A percentile compares a stretch with the other conserved stretches of the same genome.
These are phyloP conservation scores for Priceomyces castillae DNA, from an alignment of 805 yeast genomes.

Conservation along the genomic window DNA sequence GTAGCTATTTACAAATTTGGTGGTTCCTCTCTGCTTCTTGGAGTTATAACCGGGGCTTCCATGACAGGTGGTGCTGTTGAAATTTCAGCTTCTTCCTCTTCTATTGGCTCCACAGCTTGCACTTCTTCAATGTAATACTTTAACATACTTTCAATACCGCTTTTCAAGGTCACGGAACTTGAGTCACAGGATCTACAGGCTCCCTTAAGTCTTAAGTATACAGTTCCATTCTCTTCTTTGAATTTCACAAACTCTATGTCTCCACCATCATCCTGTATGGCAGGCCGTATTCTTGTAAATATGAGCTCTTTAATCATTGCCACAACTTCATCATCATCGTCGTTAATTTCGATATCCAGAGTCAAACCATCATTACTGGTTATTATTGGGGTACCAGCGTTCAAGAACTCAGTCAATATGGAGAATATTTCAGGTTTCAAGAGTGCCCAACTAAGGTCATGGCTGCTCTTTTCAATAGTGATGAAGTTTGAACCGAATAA, in stretches of 20 bases:
- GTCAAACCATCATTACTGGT: constrained; percentile 25
- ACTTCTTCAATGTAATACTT: constrained; percentile 71
- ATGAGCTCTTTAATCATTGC: constrained; percentile 67
- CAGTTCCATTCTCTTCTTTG: constrained; percentile 53
- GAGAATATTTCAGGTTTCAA: constrained; percentile 67
- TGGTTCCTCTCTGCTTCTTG: constrained; percentile 28
- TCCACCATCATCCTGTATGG: constrained; percentile 97
- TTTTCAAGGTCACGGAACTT: constrained; percentile 61
- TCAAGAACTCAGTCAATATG: constrained; percentile 52
- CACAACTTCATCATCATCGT: constrained; percentile 65
- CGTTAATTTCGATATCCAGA: constrained; percentile 44
- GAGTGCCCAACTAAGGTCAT: constrained; percentile 55
- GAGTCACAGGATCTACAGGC: constrained; percentile 74
- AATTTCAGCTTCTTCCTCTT: constrained; percentile 28
- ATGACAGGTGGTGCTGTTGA: not conserved
- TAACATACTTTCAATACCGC: constrained; percentile 70
- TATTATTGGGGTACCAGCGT: constrained; percentile 56
- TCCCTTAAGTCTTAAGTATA: constrained; percentile 57
- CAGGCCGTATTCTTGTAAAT: constrained; percentile 74
- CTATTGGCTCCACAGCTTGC: constrained; percentile 51
- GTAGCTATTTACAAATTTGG: constrained; percentile 23
- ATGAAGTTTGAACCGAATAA: constrained; percentile 83
- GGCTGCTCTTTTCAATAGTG: constrained; percentile 64
- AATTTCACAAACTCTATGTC: constrained; percentile 66
- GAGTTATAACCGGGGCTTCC: constrained; percentile 17